A percentile compares a stretch with the other conserved stretches of the same genome.
Conservation (phyloP, 345 rosid genomes). For the Theobroma cacao region DNA sequence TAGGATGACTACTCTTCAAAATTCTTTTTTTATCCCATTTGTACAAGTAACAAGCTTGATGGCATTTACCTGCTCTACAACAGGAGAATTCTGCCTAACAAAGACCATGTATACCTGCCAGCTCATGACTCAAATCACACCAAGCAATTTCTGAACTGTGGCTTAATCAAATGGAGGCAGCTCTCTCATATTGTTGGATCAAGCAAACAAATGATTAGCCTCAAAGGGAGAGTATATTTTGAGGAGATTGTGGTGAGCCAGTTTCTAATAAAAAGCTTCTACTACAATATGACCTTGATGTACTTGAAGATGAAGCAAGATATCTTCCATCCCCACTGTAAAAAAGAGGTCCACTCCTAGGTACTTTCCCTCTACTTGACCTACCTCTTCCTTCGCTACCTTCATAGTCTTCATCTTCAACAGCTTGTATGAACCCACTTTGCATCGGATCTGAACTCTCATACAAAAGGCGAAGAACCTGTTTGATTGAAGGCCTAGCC, state of each 20-base stretch:
- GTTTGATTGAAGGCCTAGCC: slow-evolving; percentile 87
- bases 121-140: background rate
- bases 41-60: background rate
- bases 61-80: background rate
- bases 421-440: slow-evolving; percentile 59
- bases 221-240: slow-evolving; percentile 47
- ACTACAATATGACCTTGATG: slow-evolving; percentile 88
- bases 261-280: slow-evolving; percentile 79
- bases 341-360: slow-evolving; percentile 44
- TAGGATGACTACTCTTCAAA: background rate
- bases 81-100: background rate
- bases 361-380: slow-evolving; percentile 50
- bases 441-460: slow-evolving; percentile 85
- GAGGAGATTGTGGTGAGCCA: slow-evolving; percentile 81
- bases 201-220: slow-evolving; percentile 7
- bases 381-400: slow-evolving; percentile 66
- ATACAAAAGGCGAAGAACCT: slow-evolving; percentile 71
- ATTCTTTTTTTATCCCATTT: background rate
- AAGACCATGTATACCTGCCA: background rate
- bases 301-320: slow-evolving; percentile 88
- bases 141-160: background rate
- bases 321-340: slow-evolving; percentile 63
- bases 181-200: background rate
- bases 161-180: background rate
- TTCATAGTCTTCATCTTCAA: slow-evolving; percentile 59